Evolutionary conservation across 2,329 filamentous ascomycete species (phyloP), one percentile per base, ranked within the genome.

Genomic region (Aspergillus pseudoglaucus): DNA sequence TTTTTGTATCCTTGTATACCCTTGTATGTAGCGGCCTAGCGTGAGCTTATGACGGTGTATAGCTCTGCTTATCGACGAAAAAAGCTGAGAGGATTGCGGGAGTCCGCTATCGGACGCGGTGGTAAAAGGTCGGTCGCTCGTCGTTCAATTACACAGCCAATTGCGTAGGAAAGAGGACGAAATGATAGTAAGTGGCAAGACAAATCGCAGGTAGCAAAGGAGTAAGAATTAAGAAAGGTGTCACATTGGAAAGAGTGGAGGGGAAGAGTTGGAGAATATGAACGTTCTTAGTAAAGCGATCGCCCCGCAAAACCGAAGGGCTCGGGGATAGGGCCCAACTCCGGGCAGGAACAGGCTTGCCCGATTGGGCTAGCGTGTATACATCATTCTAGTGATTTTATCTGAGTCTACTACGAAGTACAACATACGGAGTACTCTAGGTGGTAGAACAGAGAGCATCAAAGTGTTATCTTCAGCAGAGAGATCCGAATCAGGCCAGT

Each of bases 321-420:
- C 49, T 52, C 57, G 57, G 56, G 56, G 57, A 59, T 44, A 45
- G 4, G 30, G 35, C 6, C 35, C 37, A 51, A 42, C 57, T 59
- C 57, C 57, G 57, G 49, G 15, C 15, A 43, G 44, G 33, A 37
- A 18, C 33, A 30, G 4, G 10, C 10, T 30, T 30, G 1, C 25
- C 25, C 10, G 9, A 12, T 30, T 30, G 4, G 25, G 25, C 12
- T 30, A 30, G 25, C 25, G 4, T 10, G 10, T 30, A 30, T 30
- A 30, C 25, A 12, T 30, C 25, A 30, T 30, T 30, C 9, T 12
- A 10, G 25, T 30, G 10, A 30, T 30, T 30, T 10, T 30, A 30
- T 30, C 25, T 25, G 25, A 30, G 25, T 30, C 10, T 30, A 30
- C 25, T 30, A 12, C 25, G 10, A 30, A 30, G 9, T 30, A 12